Percentiles rank a stretch among this genome's conserved stretches.
Evolutionary conservation across 176 grass and related monocot species (phyloP).

Genomic region (Triticum monococcum): DNA sequence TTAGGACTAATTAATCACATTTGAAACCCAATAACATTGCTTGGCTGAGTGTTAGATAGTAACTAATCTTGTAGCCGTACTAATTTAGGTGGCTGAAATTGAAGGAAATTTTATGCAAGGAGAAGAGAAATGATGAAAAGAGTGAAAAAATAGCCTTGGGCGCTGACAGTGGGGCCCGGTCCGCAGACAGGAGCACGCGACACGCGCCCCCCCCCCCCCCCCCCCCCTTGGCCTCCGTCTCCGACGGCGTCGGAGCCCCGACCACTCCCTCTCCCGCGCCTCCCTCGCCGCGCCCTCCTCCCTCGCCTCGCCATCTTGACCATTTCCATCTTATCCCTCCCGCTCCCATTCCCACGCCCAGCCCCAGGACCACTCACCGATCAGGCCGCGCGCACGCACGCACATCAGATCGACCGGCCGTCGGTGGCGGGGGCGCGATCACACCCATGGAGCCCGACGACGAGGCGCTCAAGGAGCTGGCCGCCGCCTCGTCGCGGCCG

Average conservation of each 20-base stretch:
- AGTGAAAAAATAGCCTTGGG: too few species aligned
- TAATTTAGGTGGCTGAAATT: too few species aligned
- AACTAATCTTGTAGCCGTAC: too few species aligned
- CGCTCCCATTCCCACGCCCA: conserved; percentile 10
- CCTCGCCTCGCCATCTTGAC: conserved; percentile 43
- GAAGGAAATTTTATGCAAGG: too few species aligned
- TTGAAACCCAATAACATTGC: too few species aligned
- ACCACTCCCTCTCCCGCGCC: conserved; percentile 31
- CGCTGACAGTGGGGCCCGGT: background rate
- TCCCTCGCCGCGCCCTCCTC: conserved; percentile 42
- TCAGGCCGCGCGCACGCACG: background rate
- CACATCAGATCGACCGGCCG: background rate
- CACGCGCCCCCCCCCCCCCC: too few species aligned
- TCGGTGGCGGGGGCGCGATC: background rate
- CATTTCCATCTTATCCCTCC: conserved; percentile 50
- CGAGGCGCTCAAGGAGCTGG: conserved; percentile 36
- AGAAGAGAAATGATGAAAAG: too few species aligned
- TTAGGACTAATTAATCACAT: too few species aligned
- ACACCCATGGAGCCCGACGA: conserved; percentile 33
- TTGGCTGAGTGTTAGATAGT: too few species aligned
- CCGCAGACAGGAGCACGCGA: background rate
- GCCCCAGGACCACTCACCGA: background rate
- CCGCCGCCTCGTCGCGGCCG: conserved; percentile 1
- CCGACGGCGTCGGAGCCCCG: conserved; percentile 24
- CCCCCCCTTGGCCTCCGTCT: conserved; percentile 1